These are phyloP conservation scores for Diatrype stigma DNA, from an alignment of 2,329 filamentous ascomycete genomes.

Conservation along the genomic window DNA sequence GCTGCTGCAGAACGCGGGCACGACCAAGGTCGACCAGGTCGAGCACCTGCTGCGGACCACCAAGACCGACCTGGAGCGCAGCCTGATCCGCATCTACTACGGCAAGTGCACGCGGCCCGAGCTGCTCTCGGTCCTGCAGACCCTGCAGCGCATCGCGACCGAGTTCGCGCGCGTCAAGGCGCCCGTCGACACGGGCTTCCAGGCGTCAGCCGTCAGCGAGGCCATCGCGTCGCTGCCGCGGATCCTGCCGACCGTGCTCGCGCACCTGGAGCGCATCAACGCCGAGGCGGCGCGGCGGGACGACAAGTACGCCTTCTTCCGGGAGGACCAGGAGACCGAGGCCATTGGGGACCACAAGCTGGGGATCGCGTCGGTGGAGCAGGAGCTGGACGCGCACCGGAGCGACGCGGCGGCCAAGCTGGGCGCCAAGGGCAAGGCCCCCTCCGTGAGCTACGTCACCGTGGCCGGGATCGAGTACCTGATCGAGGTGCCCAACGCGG, in stretches of 20 bases:
- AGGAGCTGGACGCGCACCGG: conserved; percentile 78
- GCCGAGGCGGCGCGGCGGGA: conserved; percentile 75
- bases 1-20: conserved; percentile 65
- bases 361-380: conserved; percentile 86
- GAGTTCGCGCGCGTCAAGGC: conserved; percentile 68
- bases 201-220: conserved; percentile 62
- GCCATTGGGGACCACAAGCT: conserved; percentile 85
- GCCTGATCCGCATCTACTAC: conserved; percentile 93
- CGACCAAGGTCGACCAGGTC: conserved; percentile 66
- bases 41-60: conserved; percentile 66
- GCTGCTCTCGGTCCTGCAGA: conserved; percentile 78
- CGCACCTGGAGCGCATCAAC: conserved; percentile 82
- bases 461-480: conserved; percentile 91
- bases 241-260: conserved; percentile 68
- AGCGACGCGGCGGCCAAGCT: conserved; percentile 67
- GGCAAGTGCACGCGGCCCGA: conserved; percentile 91
- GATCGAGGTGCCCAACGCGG: conserved; percentile 80
- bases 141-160: conserved; percentile 73
- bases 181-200: conserved; percentile 66
- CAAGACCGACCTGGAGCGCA: conserved; percentile 83
- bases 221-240: conserved; percentile 72
- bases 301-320: conserved; percentile 93
- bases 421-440: conserved; percentile 63
- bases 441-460: conserved; percentile 72
- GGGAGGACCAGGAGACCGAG: conserved; percentile 81